phyloP scores from a whole-genome alignment of 2,329 filamentous ascomycete species.

The Drechmeria coniospora region DNA sequence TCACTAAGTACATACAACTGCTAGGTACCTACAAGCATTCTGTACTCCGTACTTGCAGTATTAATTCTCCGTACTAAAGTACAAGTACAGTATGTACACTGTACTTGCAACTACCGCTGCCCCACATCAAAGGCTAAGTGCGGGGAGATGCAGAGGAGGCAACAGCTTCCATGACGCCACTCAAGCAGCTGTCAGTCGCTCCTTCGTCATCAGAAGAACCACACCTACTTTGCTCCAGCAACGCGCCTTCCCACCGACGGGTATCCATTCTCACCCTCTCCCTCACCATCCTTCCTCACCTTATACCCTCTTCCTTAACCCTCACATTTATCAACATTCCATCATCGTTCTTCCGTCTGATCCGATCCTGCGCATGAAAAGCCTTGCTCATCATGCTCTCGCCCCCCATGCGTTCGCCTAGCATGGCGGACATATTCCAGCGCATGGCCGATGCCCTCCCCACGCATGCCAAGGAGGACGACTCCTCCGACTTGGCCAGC shows the following conservation, averaged over 20 bases:
- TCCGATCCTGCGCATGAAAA: neutral
- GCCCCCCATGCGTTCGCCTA: neutral
- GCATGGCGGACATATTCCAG: slow-evolving; percentile 27
- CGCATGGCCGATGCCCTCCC: slow-evolving; percentile 46
- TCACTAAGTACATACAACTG: no score
- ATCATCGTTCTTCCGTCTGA: neutral
- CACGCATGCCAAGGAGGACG: slow-evolving; percentile 34
- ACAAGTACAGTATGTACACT: no score
- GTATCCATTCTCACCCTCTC: neutral
- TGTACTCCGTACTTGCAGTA: no score
- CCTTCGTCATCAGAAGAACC: no score
- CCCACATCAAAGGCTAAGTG: neutral
- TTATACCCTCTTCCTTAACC: neutral
- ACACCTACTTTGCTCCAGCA: no score
- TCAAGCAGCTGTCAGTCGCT: no score
- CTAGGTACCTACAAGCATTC: no score
- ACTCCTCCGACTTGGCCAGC: slow-evolving; percentile 48
- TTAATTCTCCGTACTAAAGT: no score
- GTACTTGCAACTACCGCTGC: neutral
- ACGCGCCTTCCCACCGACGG: no score
- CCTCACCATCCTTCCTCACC: neutral
- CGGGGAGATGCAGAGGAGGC: neutral
- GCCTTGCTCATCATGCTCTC: slow-evolving; percentile 9
- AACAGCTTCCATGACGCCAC: neutral
- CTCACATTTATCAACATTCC: neutral